Base-by-base conservation (phyloP, 176 grass and related monocot species). In the Typha latifolia region DNA sequence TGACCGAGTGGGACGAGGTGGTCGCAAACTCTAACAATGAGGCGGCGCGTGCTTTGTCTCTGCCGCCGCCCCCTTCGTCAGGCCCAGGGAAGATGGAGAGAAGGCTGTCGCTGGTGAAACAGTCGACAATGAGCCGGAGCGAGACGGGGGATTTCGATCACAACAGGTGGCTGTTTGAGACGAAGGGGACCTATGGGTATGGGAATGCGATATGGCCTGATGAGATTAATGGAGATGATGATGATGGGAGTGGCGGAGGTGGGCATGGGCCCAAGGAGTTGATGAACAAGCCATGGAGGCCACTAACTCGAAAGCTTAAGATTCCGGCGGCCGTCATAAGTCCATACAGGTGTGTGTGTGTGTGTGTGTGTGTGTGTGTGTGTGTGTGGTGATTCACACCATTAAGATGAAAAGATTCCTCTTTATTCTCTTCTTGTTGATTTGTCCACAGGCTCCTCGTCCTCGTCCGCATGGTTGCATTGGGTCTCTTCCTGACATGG, bases 91-190 rank as follows among this genome's bases (percentile, higher is more conserved):
- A 89, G 82, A 71, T 87, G 71, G 85, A 90, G 50, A 74, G 83
- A 47, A 64, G 83, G 8, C 31, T 92, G 27, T 89, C 94, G 23
- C 43, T 97, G 52, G 72, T 82, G 62, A 86, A 92, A 71, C 77
- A 86, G 69, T 26, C 67, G 24, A 47, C 26, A 49, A 69, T 52
- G 24, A 56, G 34, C 62, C 68, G 48, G 13, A 31, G 66, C 65
- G 69, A 86, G 80, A 47, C 80, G 13, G 85, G 88, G 3, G 93
- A 97, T 52, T 97, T 97, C 48, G 88, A 97, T 31, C 93, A 97
- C 51, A 97, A 86, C 78, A 83, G 83, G 19, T 97, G 93, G 93
- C 88, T 97, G 47, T 97, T 97, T 67, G 88, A 97, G 89, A 97
- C 93, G 62, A 97, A 97, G 82, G 93, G 88, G 14, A 97, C 93